Percentiles rank a stretch among this genome's conserved stretches.
Evolutionary conservation across 805 yeast species (phyloP).

Genomic region (Clavispora carvajalis): DNA sequence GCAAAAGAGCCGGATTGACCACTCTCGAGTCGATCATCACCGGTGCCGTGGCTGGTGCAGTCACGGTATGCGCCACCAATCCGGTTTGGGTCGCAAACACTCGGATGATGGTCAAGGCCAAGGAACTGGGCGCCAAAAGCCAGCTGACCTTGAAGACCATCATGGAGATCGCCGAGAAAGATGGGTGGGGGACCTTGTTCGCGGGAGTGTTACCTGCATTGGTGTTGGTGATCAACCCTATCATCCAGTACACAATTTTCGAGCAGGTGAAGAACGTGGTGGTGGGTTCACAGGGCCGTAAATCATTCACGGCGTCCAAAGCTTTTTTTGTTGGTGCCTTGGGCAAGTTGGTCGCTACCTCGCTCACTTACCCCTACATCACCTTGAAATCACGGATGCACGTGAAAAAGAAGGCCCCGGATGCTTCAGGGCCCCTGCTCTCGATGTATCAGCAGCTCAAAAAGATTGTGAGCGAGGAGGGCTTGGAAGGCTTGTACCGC

Average conservation of each 20-base stretch:
- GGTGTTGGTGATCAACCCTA: slow-evolving; percentile 80
- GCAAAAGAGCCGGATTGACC: slow-evolving; percentile 39
- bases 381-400: slow-evolving; percentile 89
- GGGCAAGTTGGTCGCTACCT: slow-evolving; percentile 86
- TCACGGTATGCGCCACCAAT: slow-evolving; percentile 76
- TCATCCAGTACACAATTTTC: slow-evolving; percentile 85
- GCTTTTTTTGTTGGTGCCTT: slow-evolving; percentile 86
- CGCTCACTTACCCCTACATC: slow-evolving; percentile 85
- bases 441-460: slow-evolving; percentile 48
- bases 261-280: slow-evolving; percentile 76
- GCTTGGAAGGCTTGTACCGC: slow-evolving; percentile 69
- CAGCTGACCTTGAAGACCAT: slow-evolving; percentile 52
- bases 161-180: slow-evolving; percentile 57
- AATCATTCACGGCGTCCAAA: slow-evolving; percentile 58
- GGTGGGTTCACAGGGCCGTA: slow-evolving; percentile 45
- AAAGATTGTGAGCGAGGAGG: slow-evolving; percentile 63
- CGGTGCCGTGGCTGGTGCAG: slow-evolving; percentile 83
- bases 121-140: slow-evolving; percentile 19
- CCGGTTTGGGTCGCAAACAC: slow-evolving; percentile 97
- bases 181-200: slow-evolving; percentile 69
- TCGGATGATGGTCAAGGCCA: slow-evolving; percentile 62
- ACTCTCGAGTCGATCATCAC: slow-evolving; percentile 67
- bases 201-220: slow-evolving; percentile 87
- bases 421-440: slow-evolving; percentile 15
- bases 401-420: slow-evolving; percentile 40